Evolutionary conservation across 306 rosid genomes (phyloP).

Genomic region (Quercus robur): DNA sequence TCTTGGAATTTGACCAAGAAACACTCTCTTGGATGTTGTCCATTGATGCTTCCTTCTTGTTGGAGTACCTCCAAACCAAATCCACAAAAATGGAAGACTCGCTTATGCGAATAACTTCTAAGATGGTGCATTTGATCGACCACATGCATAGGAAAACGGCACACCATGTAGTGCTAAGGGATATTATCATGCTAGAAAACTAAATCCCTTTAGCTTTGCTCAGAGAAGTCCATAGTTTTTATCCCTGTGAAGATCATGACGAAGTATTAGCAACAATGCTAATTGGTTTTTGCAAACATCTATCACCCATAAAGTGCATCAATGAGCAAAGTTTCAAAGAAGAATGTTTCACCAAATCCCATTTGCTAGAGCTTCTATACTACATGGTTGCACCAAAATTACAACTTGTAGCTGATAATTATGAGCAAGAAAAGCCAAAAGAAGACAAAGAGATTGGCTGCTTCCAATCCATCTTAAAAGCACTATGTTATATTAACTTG

Average conservation of each 20-base stretch:
- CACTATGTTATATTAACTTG: neutral
- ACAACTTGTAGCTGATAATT: neutral
- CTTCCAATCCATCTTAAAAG: neutral
- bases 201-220: constrained; percentile 9
- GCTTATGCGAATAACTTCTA: neutral
- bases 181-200: constrained; percentile 12
- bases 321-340: neutral
- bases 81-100: neutral
- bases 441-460: neutral
- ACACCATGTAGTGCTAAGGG: constrained; percentile 2
- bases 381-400: neutral
- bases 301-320: neutral
- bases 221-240: neutral
- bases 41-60: too few relatives aligned
- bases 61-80: neutral
- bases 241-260: neutral
- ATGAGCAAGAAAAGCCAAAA: neutral
- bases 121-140: neutral
- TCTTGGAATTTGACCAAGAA: too few relatives aligned
- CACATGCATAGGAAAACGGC: neutral
- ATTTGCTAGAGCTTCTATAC: constrained; percentile 13
- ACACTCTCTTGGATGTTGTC: too few relatives aligned
- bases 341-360: neutral
- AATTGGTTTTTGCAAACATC: neutral
- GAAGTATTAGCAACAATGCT: neutral